A percentile compares a stretch with the other conserved stretches of the same genome.
phyloP scores from a whole-genome alignment of 139 green algal species.

The Volvox reticuliferus region DNA sequence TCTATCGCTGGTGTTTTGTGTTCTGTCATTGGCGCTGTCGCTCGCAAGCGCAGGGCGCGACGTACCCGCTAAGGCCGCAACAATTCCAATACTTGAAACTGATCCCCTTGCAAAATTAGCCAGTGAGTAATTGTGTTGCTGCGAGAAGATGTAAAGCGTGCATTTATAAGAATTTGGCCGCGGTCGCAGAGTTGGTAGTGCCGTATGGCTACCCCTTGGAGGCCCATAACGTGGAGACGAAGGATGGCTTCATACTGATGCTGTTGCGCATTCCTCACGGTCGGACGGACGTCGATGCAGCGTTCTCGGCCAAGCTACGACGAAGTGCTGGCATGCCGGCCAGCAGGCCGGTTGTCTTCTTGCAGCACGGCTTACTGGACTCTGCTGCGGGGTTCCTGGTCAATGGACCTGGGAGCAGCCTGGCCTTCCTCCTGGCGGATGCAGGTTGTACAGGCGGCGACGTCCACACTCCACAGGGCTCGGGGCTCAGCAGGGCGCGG shows the following conservation, averaged over 20 bases:
- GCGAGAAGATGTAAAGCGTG: neutral
- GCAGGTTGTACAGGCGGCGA: conserved; percentile 23
- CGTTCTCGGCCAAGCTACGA: neutral
- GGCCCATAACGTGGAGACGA: conserved; percentile 66
- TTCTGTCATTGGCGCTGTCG: neutral
- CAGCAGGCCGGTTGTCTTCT: conserved; percentile 69
- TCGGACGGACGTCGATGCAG: too few species aligned
- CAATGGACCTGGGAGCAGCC: conserved; percentile 68
- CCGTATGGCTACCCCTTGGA: conserved; percentile 74
- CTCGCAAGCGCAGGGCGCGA: neutral
- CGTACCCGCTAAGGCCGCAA: neutral
- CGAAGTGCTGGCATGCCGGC: neutral
- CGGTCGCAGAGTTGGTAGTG: conserved; percentile 54
- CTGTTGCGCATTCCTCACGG: conserved; percentile 76
- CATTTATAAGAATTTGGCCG: neutral
- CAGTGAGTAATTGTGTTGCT: neutral
- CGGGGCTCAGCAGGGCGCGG: too few species aligned
- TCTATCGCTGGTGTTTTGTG: too few species aligned
- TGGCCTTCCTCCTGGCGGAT: conserved; percentile 86
- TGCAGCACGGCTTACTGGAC: conserved; percentile 89
- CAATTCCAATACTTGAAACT: neutral
- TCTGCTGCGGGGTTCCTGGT: conserved; percentile 79
- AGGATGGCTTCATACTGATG: conserved; percentile 73
- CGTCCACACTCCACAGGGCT: too few species aligned
- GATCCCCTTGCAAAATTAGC: conserved; percentile 19